Percentiles rank a stretch among this genome's conserved stretches.
phyloP scores from a whole-genome alignment of 179 eudicot genomes.

The Camellia oleifera region DNA sequence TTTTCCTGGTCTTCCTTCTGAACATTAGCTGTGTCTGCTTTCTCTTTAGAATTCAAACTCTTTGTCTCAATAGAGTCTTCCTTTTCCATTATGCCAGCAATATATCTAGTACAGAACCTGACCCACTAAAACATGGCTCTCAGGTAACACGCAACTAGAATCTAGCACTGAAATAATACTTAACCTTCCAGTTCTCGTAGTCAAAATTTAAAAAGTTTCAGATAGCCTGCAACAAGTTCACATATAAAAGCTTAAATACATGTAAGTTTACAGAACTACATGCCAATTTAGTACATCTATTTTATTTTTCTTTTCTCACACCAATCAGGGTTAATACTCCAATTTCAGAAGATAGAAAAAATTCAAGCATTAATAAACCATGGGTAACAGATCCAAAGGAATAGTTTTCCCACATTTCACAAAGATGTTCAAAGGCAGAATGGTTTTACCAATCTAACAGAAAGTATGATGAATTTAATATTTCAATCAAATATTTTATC shows the following conservation, averaged over 20 bases:
- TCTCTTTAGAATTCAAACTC: conserved; percentile 3
- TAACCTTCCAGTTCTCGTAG: neutral
- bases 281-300: neutral
- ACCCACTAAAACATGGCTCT: conserved; percentile 10
- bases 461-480: neutral
- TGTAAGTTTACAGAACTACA: neutral
- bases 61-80: neutral
- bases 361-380: neutral
- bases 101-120: neutral
- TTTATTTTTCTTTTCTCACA: neutral
- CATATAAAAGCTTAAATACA: neutral
- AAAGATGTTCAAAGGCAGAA: neutral
- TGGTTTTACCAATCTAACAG: neutral
- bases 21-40: neutral
- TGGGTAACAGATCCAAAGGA: neutral
- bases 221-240: neutral
- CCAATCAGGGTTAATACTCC: neutral
- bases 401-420: neutral
- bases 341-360: neutral
- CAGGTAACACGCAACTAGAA: neutral
- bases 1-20: conserved; percentile 10
- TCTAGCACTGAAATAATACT: neutral
- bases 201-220: neutral
- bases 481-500: neutral
- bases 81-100: conserved; percentile 15